A percentile compares a stretch with the other conserved stretches of the same genome.
These are phyloP conservation scores for Corylus heterophylla DNA, from an alignment of 306 rosid genomes.

Conservation along the genomic window DNA sequence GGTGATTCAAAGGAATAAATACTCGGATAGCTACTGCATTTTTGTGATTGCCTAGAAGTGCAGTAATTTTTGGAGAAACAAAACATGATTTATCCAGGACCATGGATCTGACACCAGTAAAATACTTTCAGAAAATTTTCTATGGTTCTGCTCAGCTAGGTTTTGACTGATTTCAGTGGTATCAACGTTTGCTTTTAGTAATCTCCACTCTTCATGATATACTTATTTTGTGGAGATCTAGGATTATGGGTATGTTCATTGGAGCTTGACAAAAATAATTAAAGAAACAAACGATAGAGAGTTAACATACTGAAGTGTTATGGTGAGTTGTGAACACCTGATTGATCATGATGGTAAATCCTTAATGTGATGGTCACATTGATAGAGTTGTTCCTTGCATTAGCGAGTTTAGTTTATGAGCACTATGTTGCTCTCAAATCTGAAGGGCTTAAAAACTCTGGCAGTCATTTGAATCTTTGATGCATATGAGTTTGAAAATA, in stretches of 20 bases:
- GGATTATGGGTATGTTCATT: background rate
- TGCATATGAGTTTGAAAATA: background rate
- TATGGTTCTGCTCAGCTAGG: background rate
- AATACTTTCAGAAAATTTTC: background rate
- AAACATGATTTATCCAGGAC: background rate
- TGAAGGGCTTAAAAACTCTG: background rate
- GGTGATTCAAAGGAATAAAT: background rate
- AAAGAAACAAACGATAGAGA: background rate
- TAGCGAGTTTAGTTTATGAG: background rate
- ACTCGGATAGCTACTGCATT: background rate
- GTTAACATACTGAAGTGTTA: background rate
- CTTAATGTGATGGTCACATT: background rate
- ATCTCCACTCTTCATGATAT: background rate
- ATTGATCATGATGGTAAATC: background rate
- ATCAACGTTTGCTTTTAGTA: background rate
- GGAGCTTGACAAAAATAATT: background rate
- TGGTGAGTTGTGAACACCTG: background rate
- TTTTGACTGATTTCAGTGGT: background rate
- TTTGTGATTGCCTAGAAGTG: background rate
- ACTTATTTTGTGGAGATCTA: background rate
- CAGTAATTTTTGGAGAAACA: background rate
- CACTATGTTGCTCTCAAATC: background rate
- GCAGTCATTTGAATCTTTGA: background rate
- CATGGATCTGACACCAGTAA: background rate
- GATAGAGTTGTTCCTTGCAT: background rate